phyloP scores from a whole-genome alignment of 2,329 filamentous ascomycete species.

The Epichloe sibirici region DNA sequence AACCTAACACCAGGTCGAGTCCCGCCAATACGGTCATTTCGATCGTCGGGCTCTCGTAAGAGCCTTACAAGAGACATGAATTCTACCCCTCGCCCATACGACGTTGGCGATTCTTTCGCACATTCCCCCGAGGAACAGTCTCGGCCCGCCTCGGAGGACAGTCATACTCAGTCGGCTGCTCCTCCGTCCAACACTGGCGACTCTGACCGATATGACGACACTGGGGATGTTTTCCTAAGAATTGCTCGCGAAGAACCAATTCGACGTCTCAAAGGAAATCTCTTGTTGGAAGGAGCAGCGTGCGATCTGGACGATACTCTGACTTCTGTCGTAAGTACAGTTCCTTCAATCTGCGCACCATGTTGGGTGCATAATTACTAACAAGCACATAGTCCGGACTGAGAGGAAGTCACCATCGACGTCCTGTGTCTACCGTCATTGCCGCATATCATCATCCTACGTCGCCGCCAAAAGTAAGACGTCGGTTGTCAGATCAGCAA shows the following conservation, averaged over 20 bases:
- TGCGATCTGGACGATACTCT: slow-evolving; percentile 19
- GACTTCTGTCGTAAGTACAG: slow-evolving; percentile 34
- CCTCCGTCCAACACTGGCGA: neutral
- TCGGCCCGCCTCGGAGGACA: slow-evolving; percentile 38
- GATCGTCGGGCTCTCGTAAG: slow-evolving; percentile 44
- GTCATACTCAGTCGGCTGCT: slow-evolving; percentile 1
- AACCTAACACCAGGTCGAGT: slow-evolving; percentile 27
- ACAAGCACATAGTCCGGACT: slow-evolving; percentile 31
- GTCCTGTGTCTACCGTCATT: slow-evolving; percentile 40
- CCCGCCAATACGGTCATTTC: slow-evolving; percentile 43
- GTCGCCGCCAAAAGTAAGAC: slow-evolving; percentile 38
- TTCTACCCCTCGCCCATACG: slow-evolving; percentile 29
- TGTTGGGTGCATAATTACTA: neutral
- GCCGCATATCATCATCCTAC: slow-evolving; percentile 31
- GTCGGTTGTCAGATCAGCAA: slow-evolving; percentile 46
- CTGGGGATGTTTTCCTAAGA: slow-evolving; percentile 45
- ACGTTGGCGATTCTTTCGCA: slow-evolving; percentile 29
- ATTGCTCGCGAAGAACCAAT: slow-evolving; percentile 43
- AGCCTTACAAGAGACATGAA: slow-evolving; percentile 43
- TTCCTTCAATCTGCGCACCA: neutral
- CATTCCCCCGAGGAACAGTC: slow-evolving; percentile 38
- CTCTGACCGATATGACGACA: slow-evolving; percentile 30
- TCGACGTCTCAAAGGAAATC: slow-evolving; percentile 25
- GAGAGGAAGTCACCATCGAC: slow-evolving; percentile 33
- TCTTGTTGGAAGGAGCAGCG: too few species aligned